These are phyloP conservation scores for Betula pendula DNA, from an alignment of 306 rosid species.

Conservation along the genomic window DNA sequence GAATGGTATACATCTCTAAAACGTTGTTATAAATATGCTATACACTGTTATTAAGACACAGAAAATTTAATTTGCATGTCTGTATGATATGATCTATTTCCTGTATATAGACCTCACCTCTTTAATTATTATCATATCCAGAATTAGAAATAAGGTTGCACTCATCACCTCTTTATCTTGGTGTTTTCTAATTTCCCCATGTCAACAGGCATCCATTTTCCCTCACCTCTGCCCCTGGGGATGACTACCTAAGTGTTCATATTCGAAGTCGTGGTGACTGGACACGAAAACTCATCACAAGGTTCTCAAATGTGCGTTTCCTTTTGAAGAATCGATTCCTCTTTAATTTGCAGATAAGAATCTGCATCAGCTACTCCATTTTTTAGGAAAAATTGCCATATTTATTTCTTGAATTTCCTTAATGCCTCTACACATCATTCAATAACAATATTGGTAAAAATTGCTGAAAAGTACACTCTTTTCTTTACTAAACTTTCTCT, in stretches of 20 bases:
- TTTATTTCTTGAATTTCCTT: background rate
- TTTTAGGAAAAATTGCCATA: background rate
- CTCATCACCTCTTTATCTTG: background rate
- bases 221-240: constrained; percentile 70
- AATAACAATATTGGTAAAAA: background rate
- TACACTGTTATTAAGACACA: background rate
- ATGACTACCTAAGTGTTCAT: constrained; percentile 61
- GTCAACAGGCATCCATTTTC: constrained; percentile 73
- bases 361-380: background rate
- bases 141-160: background rate
- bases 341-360: background rate
- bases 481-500: background rate
- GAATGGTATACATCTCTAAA: constrained; percentile 46
- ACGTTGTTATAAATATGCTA: background rate
- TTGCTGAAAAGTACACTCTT: background rate
- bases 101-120: background rate
- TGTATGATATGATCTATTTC: background rate
- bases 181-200: background rate
- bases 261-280: constrained; percentile 65
- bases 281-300: constrained; percentile 51
- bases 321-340: background rate
- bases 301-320: constrained; percentile 53
- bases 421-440: background rate
- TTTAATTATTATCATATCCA: background rate
- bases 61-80: background rate